phyloP scores from a whole-genome alignment of 164 flowering plant genomes.

The Liquidambar formosana region DNA sequence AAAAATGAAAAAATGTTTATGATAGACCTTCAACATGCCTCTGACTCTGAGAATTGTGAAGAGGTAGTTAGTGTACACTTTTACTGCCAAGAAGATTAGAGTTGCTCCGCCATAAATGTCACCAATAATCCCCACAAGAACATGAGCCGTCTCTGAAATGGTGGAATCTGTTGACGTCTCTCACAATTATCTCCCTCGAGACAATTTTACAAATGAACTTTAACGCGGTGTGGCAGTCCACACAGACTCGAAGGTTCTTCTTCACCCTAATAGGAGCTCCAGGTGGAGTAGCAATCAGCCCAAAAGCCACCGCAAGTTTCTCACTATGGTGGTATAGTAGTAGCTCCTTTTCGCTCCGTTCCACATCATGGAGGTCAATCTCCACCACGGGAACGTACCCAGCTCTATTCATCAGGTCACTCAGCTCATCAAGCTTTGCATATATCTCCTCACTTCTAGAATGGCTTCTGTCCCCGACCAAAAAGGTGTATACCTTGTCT shows the following conservation, averaged over 20 bases:
- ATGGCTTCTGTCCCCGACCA: conserved; percentile 62
- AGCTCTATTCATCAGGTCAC: conserved; percentile 39
- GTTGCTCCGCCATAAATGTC: background rate
- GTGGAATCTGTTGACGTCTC: conserved; percentile 63
- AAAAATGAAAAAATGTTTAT: background rate
- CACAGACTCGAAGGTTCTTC: conserved; percentile 58
- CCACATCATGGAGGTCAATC: conserved; percentile 59
- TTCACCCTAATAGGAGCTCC: conserved; percentile 62
- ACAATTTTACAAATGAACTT: conserved; percentile 53
- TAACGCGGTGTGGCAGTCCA: conserved; percentile 63
- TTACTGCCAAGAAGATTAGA: background rate
- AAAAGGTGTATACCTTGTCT: conserved; percentile 53
- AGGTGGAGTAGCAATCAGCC: conserved; percentile 54
- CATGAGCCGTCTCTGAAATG: conserved; percentile 64
- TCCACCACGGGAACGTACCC: conserved; percentile 68
- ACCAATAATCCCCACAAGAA: conserved; percentile 77
- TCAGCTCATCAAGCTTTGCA: conserved; percentile 56
- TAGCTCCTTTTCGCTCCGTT: conserved; percentile 45
- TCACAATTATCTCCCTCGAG: conserved; percentile 54
- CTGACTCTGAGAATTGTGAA: background rate
- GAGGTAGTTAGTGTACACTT: background rate
- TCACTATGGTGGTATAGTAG: conserved; percentile 59
- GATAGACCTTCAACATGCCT: background rate
- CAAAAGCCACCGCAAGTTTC: conserved; percentile 69
- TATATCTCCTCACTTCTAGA: conserved; percentile 50